Evolutionary conservation across 2,329 filamentous ascomycete genomes (phyloP).

Genomic region (Xenosphaeropsis pyriputrescens): DNA sequence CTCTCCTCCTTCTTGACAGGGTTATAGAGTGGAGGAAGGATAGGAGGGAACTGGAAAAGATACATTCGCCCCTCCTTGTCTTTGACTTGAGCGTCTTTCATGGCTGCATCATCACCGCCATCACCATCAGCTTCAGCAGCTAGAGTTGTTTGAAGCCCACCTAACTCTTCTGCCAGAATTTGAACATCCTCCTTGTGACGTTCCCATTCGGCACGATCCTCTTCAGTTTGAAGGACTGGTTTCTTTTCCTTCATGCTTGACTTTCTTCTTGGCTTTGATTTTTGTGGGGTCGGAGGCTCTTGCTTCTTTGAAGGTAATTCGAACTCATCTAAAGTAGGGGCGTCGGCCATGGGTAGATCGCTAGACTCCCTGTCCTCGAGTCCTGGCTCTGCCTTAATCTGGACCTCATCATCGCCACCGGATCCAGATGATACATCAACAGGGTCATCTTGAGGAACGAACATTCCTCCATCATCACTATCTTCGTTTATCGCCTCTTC

Average conservation of each 20-base stretch:
- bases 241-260: constrained; percentile 10
- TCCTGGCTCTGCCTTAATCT: constrained; percentile 1
- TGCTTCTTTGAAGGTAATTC: background rate
- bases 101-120: constrained; percentile 21
- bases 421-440: background rate
- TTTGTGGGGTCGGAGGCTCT: background rate
- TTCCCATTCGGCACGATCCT: constrained; percentile 33
- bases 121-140: constrained; percentile 17
- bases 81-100: constrained; percentile 8
- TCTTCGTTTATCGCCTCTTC: background rate
- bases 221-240: constrained; percentile 32
- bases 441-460: background rate
- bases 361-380: background rate
- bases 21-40: constrained; percentile 36
- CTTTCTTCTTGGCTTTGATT: background rate
- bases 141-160: constrained; percentile 16
- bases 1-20: constrained; percentile 4
- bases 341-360: constrained; percentile 1
- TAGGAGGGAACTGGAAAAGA: constrained; percentile 49
- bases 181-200: constrained; percentile 28
- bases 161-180: constrained; percentile 30
- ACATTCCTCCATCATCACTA: constrained; percentile 1
- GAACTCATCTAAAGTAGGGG: background rate
- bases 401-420: background rate
- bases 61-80: constrained; percentile 39